Conservation (phyloP, 2,329 filamentous ascomycete genomes). For the Escovopsis sp. region DNA sequence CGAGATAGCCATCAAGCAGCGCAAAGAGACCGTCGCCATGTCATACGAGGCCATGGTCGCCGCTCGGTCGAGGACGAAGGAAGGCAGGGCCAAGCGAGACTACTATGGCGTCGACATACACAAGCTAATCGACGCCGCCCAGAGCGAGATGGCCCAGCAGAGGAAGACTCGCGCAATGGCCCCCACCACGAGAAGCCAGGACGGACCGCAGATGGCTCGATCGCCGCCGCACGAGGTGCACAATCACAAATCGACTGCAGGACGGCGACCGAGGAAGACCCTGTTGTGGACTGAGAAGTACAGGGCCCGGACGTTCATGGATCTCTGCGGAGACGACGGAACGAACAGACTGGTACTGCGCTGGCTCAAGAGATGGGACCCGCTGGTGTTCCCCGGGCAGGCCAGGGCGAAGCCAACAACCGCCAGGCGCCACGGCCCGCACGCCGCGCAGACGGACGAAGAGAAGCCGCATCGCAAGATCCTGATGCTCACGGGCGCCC, state of each 20-base stretch:
- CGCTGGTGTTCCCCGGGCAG: slow-evolving; percentile 73
- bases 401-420: slow-evolving; percentile 39
- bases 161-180: slow-evolving; percentile 13
- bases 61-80: slow-evolving; percentile 47
- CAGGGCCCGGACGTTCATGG: slow-evolving; percentile 77
- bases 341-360: slow-evolving; percentile 81
- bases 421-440: slow-evolving; percentile 25
- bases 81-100: slow-evolving; percentile 53
- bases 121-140: slow-evolving; percentile 56
- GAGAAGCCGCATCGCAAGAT: slow-evolving; percentile 78
- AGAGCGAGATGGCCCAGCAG: slow-evolving; percentile 41
- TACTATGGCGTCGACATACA: slow-evolving; percentile 95
- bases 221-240: slow-evolving; percentile 28
- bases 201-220: slow-evolving; percentile 16
- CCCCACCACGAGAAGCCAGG: not conserved
- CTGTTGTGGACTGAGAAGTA: slow-evolving; percentile 97
- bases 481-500: slow-evolving; percentile 76
- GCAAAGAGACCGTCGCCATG: slow-evolving; percentile 27
- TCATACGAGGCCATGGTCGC: slow-evolving; percentile 55
- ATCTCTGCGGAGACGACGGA: slow-evolving; percentile 84
- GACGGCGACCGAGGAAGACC: slow-evolving; percentile 31
- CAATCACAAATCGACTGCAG: slow-evolving; percentile 2
- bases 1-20: slow-evolving; percentile 38
- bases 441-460: slow-evolving; percentile 34
- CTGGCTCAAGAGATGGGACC: slow-evolving; percentile 92